Evolutionary conservation across 2,329 filamentous ascomycete genomes (phyloP).

Genomic region (Pseudogymnoascus destructans): DNA sequence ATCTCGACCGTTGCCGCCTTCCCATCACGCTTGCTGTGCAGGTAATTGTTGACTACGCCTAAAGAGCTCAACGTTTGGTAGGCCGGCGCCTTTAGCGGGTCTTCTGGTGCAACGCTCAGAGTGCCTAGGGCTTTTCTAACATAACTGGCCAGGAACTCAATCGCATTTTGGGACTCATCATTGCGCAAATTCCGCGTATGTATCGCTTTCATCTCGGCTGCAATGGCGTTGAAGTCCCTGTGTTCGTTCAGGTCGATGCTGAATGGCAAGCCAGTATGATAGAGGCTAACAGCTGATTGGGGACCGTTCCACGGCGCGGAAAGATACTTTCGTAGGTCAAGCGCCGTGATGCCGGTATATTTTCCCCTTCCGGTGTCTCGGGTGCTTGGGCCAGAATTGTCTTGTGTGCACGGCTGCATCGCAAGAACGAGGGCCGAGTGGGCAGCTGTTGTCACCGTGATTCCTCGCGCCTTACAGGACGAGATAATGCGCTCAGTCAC

Average conservation of each 20-base stretch:
- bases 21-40: not conserved
- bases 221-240: not conserved
- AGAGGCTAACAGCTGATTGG: not conserved
- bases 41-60: not conserved
- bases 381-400: not conserved
- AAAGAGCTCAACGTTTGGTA: not conserved
- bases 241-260: not conserved
- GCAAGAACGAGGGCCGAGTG: not conserved
- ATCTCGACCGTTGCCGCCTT: not conserved
- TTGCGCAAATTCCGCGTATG: not conserved
- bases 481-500: not conserved
- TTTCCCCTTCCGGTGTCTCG: not conserved
- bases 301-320: not conserved
- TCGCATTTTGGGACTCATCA: not conserved
- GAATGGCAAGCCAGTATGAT: not conserved
- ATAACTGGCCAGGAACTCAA: not conserved
- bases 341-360: not conserved
- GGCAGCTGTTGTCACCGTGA: not conserved
- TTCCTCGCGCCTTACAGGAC: not conserved
- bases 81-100: not conserved
- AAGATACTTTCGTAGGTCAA: not conserved
- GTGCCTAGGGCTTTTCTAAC: not conserved
- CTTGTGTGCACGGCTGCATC: not conserved
- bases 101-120: not conserved
- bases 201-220: not conserved